These are phyloP conservation scores for Cyanidioschyzon merolae DNA, from an alignment of 23 red algal species.

Conservation along the genomic window DNA sequence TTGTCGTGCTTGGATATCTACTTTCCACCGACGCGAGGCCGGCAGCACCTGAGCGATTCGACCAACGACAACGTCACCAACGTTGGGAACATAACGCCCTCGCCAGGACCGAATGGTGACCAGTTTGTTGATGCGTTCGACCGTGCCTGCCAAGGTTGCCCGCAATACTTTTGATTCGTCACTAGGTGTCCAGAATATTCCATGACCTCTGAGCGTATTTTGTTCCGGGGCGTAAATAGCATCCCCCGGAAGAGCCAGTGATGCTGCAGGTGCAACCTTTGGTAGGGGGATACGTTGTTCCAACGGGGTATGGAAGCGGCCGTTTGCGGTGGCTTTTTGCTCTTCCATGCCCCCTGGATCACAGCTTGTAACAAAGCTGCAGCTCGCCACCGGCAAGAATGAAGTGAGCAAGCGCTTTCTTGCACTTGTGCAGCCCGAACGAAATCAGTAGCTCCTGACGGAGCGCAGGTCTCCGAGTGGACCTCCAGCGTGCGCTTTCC, in stretches of 20 bases:
- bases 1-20: conserved; percentile 65
- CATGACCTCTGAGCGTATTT: conserved; percentile 6
- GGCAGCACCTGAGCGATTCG: conserved; percentile 48
- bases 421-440: too few species aligned
- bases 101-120: conserved; percentile 68
- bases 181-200: background rate
- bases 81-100: conserved; percentile 70
- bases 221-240: conserved; percentile 9
- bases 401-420: too few species aligned
- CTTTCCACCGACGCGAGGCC: conserved; percentile 43
- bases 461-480: too few species aligned
- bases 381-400: too few species aligned
- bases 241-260: conserved; percentile 1
- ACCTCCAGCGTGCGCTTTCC: too few species aligned
- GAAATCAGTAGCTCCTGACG: too few species aligned
- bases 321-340: too few species aligned
- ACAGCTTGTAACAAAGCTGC: too few species aligned
- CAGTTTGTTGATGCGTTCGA: conserved; percentile 89
- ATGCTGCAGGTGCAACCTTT: background rate
- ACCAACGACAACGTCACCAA: conserved; percentile 91
- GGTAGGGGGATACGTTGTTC: background rate
- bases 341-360: too few species aligned
- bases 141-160: conserved; percentile 62
- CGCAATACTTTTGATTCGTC: conserved; percentile 28
- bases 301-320: background rate